These are phyloP conservation scores for Neurospora africana DNA, from an alignment of 495 filamentous ascomycete genomes.

Conservation along the genomic window DNA sequence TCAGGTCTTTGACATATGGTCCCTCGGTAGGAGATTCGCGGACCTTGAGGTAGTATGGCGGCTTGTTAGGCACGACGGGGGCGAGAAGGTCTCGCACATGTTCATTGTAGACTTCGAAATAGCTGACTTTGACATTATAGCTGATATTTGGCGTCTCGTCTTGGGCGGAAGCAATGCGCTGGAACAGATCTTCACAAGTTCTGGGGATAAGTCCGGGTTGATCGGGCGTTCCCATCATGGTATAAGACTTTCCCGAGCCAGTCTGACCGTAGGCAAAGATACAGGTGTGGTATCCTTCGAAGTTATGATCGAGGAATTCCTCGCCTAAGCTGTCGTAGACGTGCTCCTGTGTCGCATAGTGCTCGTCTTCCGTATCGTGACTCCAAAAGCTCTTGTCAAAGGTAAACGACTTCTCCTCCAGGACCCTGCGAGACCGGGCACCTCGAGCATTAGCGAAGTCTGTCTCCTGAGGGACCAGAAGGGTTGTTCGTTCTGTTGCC, in stretches of 20 bases:
- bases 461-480: conserved; percentile 54
- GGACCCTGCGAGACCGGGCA: conserved; percentile 59
- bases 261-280: conserved; percentile 99
- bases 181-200: conserved; percentile 94
- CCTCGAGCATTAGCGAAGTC: conserved; percentile 54
- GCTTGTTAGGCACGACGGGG: conserved; percentile 53
- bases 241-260: conserved; percentile 94
- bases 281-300: conserved; percentile 97
- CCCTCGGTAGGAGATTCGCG: conserved; percentile 91
- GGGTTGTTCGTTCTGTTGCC: conserved; percentile 63
- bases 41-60: conserved; percentile 91
- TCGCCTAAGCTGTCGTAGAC: conserved; percentile 92
- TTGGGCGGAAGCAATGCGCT: conserved; percentile 78
- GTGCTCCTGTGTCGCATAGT: conserved; percentile 62
- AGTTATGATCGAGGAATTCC: conserved; percentile 98
- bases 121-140: conserved; percentile 93
- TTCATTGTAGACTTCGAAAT: conserved; percentile 99
- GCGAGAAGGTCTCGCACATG: conserved; percentile 93
- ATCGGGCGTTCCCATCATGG: conserved; percentile 91
- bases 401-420: conserved; percentile 83
- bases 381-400: conserved; percentile 99
- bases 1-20: conserved; percentile 95
- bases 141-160: conserved; percentile 70
- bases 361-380: conserved; percentile 57
- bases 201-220: conserved; percentile 88